These are phyloP conservation scores for Iberis amara DNA, from an alignment of 441 rosid species.

Conservation along the genomic window DNA sequence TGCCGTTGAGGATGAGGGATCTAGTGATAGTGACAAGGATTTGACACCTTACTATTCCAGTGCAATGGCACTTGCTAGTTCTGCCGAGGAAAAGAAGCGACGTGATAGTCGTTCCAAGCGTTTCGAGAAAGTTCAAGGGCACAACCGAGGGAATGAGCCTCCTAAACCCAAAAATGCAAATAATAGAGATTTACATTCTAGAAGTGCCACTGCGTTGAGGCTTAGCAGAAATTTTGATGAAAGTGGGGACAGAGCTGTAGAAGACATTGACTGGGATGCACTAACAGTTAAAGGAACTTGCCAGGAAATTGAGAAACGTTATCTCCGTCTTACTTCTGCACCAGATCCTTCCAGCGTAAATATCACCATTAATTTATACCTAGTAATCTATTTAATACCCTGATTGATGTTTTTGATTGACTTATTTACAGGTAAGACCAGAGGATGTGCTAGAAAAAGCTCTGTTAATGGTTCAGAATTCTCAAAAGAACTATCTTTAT, in stretches of 20 bases:
- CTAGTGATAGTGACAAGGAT: constrained; percentile 96
- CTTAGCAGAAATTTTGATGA: constrained; percentile 72
- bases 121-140: constrained; percentile 75
- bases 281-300: constrained; percentile 93
- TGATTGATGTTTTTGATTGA: constrained; percentile 12
- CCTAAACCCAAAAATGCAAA: constrained; percentile 58
- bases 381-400: constrained; percentile 7
- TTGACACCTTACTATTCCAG: constrained; percentile 68
- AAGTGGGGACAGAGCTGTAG: constrained; percentile 83
- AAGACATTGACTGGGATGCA: constrained; percentile 99
- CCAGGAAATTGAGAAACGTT: constrained; percentile 95
- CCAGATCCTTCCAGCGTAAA: constrained; percentile 95
- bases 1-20: constrained; percentile 63
- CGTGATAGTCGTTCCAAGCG: constrained; percentile 93
- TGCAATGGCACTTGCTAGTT: constrained; percentile 61
- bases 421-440: constrained; percentile 75
- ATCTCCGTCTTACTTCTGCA: constrained; percentile 97
- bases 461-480: constrained; percentile 72
- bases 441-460: constrained; percentile 95
- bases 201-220: constrained; percentile 73
- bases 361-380: constrained; percentile 20
- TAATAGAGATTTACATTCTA: constrained; percentile 53
- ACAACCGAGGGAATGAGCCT: constrained; percentile 45
- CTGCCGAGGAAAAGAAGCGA: constrained; percentile 84
- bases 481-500: constrained; percentile 85